Percentiles rank a stretch among this genome's conserved stretches.
phyloP scores from a whole-genome alignment of 495 filamentous ascomycete species.

The Xylaria acuta region DNA sequence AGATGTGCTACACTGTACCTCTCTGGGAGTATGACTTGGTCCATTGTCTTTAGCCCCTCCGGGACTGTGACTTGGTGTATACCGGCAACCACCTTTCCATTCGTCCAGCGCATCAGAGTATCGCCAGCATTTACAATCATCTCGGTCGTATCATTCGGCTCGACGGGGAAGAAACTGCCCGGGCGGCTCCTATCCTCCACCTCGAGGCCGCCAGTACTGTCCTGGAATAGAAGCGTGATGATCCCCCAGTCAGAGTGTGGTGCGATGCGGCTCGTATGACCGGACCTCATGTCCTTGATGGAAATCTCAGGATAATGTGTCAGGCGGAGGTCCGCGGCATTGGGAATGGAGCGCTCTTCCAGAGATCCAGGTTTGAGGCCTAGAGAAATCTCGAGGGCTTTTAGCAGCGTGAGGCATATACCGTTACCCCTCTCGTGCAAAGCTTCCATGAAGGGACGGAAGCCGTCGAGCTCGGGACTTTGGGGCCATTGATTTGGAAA shows the following conservation, averaged over 20 bases:
- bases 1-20: slow-evolving; percentile 19
- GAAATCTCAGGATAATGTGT: slow-evolving; percentile 65
- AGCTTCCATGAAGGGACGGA: slow-evolving; percentile 38
- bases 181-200: slow-evolving; percentile 53
- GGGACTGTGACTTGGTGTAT: slow-evolving; percentile 29
- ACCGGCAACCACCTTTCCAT: slow-evolving; percentile 27
- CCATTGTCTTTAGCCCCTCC: slow-evolving; percentile 1
- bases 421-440: slow-evolving; percentile 33
- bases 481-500: slow-evolving; percentile 43
- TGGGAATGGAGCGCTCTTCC: slow-evolving; percentile 18
- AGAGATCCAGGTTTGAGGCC: slow-evolving; percentile 22
- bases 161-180: slow-evolving; percentile 53
- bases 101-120: slow-evolving; percentile 33
- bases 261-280: slow-evolving; percentile 27
- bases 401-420: slow-evolving; percentile 30
- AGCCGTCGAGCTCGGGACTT: slow-evolving; percentile 34
- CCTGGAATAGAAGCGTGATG: slow-evolving; percentile 52
- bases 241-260: slow-evolving; percentile 54
- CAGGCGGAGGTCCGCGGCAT: slow-evolving; percentile 58
- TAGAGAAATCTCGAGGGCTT: slow-evolving; percentile 33
- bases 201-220: slow-evolving; percentile 50
- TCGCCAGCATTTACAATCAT: slow-evolving; percentile 59
- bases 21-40: slow-evolving; percentile 9
- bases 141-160: slow-evolving; percentile 46
- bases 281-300: slow-evolving; percentile 32